Percentiles rank a stretch among this genome's conserved stretches.
Conservation (phyloP, 1,284 basidiomycete species). For the Moesziomyces sp. region DNA sequence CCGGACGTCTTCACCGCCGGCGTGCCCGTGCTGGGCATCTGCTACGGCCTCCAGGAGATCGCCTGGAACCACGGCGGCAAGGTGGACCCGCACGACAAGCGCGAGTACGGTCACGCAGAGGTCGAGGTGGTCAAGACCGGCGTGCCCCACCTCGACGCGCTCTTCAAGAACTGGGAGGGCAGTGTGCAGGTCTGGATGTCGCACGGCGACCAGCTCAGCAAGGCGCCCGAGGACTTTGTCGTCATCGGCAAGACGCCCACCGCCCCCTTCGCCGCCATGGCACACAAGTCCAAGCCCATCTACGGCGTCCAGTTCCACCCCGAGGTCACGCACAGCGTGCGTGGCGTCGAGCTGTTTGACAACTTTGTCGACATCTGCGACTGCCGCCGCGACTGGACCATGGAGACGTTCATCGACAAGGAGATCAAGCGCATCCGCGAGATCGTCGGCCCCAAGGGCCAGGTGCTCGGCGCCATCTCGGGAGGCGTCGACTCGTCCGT, state of each 20-base stretch:
- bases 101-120: constrained; percentile 93
- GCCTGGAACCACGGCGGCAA: constrained; percentile 88
- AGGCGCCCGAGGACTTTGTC: constrained; percentile 84
- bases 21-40: constrained; percentile 94
- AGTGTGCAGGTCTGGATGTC: constrained; percentile 98
- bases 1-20: constrained; percentile 91
- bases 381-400: constrained; percentile 89
- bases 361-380: constrained; percentile 86
- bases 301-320: constrained; percentile 99
- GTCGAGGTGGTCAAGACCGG: constrained; percentile 80
- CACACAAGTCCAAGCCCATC: constrained; percentile 87
- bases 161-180: constrained; percentile 85
- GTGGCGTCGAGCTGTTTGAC: constrained; percentile 89
- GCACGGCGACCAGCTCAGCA: constrained; percentile 92
- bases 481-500: constrained; percentile 98
- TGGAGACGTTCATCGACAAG: constrained; percentile 99
- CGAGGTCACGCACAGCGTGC: constrained; percentile 93
- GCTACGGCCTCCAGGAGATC: constrained; percentile 99
- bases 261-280: constrained; percentile 92
- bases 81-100: constrained; percentile 87
- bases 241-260: constrained; percentile 87
- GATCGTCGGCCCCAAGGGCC: constrained; percentile 92
- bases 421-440: constrained; percentile 94
- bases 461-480: constrained; percentile 96
- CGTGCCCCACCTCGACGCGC: constrained; percentile 73